These are phyloP conservation scores for Setaria viridis DNA, from an alignment of 202 grass and related monocot genomes.

Conservation along the genomic window DNA sequence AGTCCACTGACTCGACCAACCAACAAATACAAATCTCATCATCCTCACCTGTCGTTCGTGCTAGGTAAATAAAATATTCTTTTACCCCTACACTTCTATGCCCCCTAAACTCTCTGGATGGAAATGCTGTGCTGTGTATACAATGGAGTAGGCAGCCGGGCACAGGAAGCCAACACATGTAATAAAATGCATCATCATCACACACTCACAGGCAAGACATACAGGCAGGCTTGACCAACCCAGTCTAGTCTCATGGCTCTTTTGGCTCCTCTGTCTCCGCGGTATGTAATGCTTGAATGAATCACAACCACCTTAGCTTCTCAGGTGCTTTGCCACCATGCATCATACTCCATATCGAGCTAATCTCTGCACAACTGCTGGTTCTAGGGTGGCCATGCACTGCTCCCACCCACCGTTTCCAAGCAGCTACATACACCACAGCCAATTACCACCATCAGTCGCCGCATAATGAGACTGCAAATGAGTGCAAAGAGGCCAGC, in stretches of 20 bases:
- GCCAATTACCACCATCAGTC: conserved; percentile 5
- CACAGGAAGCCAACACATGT: background rate
- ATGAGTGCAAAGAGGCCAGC: background rate
- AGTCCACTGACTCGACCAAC: conserved; percentile 47
- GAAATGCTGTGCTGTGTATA: conserved; percentile 18
- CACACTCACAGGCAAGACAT: background rate
- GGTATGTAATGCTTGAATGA: background rate
- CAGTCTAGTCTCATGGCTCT: background rate
- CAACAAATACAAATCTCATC: conserved; percentile 40
- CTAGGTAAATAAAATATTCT: background rate
- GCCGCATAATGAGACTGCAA: background rate
- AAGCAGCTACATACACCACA: conserved; percentile 64
- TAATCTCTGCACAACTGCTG: conserved; percentile 75
- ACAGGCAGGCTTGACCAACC: background rate
- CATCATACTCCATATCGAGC: conserved; percentile 66
- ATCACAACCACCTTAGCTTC: background rate
- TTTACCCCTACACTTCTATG: conserved; percentile 10
- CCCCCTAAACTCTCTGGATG: background rate
- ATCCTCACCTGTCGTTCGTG: background rate
- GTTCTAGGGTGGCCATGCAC: conserved; percentile 82
- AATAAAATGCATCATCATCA: background rate
- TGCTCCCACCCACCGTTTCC: conserved; percentile 82
- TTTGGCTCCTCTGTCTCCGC: background rate
- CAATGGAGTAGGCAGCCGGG: conserved; percentile 9
- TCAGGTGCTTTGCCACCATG: background rate